Conservation (phyloP, 129 eudicot genomes). For the Escallonia rubra region DNA sequence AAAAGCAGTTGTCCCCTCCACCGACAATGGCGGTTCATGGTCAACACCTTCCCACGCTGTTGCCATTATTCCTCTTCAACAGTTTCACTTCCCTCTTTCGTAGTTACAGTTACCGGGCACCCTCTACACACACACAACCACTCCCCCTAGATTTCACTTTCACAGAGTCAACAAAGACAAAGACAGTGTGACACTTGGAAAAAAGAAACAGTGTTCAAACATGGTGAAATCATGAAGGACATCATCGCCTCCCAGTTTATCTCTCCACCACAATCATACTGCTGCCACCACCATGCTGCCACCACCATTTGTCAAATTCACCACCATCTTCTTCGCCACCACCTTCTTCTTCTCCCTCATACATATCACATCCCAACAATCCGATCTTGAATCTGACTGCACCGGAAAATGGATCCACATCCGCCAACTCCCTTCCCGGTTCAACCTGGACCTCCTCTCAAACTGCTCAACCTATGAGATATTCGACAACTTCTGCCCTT, state of each 20-base stretch:
- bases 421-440: conserved; percentile 63
- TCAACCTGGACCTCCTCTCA: conserved; percentile 61
- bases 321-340: conserved; percentile 15
- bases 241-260: background rate
- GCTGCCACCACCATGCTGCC: conserved; percentile 1
- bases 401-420: conserved; percentile 73
- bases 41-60: background rate
- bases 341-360: conserved; percentile 13
- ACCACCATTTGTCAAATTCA: background rate
- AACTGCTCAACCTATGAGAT: conserved; percentile 67
- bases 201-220: background rate
- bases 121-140: background rate
- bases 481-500: conserved; percentile 52
- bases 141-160: background rate
- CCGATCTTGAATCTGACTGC: conserved; percentile 64
- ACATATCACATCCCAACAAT: conserved; percentile 16
- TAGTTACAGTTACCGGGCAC: background rate
- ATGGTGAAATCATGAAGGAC: background rate
- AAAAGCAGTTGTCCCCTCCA: background rate
- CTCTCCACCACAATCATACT: background rate
- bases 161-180: background rate
- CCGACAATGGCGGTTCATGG: conserved; percentile 9
- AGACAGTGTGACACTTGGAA: background rate
- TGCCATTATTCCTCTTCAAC: background rate
- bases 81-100: background rate